Evolutionary conservation across 2,329 filamentous ascomycete species (phyloP).

Genomic region (Talaromyces sp.): DNA sequence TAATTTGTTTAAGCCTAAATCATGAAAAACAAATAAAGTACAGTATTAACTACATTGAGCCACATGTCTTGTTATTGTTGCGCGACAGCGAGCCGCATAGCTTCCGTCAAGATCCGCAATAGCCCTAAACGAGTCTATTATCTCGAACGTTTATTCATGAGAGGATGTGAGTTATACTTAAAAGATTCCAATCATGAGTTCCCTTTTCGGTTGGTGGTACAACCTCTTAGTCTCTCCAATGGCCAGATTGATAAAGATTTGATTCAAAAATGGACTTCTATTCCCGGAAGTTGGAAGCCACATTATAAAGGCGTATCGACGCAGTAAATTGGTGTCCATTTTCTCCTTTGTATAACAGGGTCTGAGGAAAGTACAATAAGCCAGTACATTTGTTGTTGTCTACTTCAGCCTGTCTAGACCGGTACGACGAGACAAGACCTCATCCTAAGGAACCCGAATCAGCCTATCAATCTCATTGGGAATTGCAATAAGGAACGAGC

Average conservation of each 20-base stretch:
- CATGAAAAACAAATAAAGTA: no score
- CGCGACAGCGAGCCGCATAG: neutral
- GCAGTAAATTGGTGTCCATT: neutral
- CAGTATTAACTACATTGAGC: no score
- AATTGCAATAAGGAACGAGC: neutral
- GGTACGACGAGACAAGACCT: neutral
- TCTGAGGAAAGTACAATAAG: neutral
- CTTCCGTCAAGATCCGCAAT: neutral
- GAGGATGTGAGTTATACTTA: neutral
- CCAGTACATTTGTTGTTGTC: neutral
- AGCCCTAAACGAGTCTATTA: neutral
- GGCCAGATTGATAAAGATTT: neutral
- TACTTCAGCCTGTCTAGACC: neutral
- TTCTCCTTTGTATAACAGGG: neutral
- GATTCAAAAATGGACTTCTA: no score
- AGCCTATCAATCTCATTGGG: neutral
- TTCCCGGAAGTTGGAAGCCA: neutral
- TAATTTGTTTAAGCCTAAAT: no score
- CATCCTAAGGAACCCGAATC: neutral
- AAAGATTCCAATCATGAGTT: no score
- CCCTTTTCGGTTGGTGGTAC: neutral
- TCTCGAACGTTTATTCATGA: neutral
- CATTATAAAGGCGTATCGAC: neutral
- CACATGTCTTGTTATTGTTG: neutral
- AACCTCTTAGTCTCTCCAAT: neutral